Percentiles rank a stretch among this genome's conserved stretches.
Conservation (phyloP, 164 flowering plant species). For the Chimonanthus salicifolius region DNA sequence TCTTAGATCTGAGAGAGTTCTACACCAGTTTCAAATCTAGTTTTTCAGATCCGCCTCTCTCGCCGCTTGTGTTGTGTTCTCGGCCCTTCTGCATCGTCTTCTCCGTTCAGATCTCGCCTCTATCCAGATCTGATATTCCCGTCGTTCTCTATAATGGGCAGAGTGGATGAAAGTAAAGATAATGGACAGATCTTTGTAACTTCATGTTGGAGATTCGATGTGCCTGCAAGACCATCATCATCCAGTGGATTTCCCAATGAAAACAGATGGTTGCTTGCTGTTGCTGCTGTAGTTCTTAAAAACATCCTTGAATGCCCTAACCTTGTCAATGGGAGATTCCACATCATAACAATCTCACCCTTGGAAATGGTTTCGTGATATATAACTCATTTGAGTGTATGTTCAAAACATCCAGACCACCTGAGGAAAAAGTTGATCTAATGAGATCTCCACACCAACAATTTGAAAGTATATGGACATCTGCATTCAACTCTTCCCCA, state of each 20-base stretch:
- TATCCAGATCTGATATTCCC: too few species aligned
- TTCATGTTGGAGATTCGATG: too few species aligned
- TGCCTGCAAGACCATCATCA: too few species aligned
- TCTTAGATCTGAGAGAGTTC: too few species aligned
- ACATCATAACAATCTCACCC: slow-evolving; percentile 27
- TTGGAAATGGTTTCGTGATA: slow-evolving; percentile 30
- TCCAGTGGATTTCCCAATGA: not conserved
- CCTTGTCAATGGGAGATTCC: slow-evolving; percentile 37
- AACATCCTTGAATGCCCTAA: slow-evolving; percentile 24
- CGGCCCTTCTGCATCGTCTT: too few species aligned
- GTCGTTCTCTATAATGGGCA: too few species aligned
- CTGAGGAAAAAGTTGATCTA: slow-evolving; percentile 76
- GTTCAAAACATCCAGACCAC: slow-evolving; percentile 35
- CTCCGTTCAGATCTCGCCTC: too few species aligned
- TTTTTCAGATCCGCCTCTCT: too few species aligned
- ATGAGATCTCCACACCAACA: slow-evolving; percentile 97
- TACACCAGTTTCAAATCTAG: too few species aligned
- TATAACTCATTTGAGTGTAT: slow-evolving; percentile 33
- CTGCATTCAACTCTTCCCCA: slow-evolving; percentile 42
- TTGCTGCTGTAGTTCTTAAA: slow-evolving; percentile 10
- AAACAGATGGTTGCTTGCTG: slow-evolving; percentile 21
- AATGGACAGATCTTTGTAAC: too few species aligned
- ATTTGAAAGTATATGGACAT: slow-evolving; percentile 71
- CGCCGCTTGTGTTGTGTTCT: too few species aligned
- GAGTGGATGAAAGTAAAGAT: too few species aligned